Evolutionary conservation across 768 basidiomycete species (phyloP), one percentile per base, ranked within the genome.

Genomic region (Leccinum pellstonianum): DNA sequence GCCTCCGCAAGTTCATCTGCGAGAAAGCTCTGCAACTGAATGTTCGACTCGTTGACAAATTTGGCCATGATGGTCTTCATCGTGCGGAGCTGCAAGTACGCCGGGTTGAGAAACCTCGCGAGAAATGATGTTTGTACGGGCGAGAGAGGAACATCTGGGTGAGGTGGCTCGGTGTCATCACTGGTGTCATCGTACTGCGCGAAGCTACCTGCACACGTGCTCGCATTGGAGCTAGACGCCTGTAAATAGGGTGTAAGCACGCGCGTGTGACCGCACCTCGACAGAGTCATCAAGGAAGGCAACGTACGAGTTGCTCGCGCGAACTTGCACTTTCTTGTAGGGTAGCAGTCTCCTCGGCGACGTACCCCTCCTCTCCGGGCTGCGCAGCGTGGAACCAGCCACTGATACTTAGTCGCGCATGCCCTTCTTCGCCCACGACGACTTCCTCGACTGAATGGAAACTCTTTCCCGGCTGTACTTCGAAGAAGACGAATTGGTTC

Each of bases 381-480:
- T 96, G 86, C 0, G 93, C 88, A 23, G 88, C 86, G 70, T 98
- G 96, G 77, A 98, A 98, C 96, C 96, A 98, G 7, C 96, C 96
- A 66, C 91, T 94, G 66, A 98, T 91, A 64, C 91, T 93, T 66
- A 98, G 75, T 37, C 96, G 79, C 66, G 88, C 82, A 48, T 86
- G 76, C 0, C 87, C 88, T 48, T 90, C 89, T 62, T 86, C 77
- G 21, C 75, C 84, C 0, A 92, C 88, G n/a, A 96, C 85, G 33
- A 98, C 96, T 72, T 98, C 96, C 69, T 98, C 91, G 5, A 98
- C 96, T 0, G 94, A 91, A 73, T 98, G 96, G 76, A 98, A 98
- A 68, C 95, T 97, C 72, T 82, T 79, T 0, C 96, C 95, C 0
- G 96, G 96, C 74, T 96, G 93, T n/a, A 97, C 95, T 67, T 88